These are phyloP conservation scores for Candida bentonensis DNA, from an alignment of 805 yeast genomes.

Conservation along the genomic window DNA sequence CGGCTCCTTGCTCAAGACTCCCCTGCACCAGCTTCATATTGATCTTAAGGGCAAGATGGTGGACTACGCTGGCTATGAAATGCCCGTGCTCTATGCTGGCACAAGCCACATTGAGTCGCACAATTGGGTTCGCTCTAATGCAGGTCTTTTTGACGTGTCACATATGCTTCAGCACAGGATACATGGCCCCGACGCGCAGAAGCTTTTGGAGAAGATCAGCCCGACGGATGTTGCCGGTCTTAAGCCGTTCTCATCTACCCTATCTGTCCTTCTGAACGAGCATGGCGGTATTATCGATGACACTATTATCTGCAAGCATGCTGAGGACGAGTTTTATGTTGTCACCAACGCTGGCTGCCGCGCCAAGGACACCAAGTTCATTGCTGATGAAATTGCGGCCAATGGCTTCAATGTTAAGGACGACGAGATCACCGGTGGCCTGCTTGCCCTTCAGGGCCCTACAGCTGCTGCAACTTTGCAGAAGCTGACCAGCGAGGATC, in stretches of 20 bases:
- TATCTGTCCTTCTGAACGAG: constrained; percentile 57
- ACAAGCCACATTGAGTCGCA: constrained; percentile 88
- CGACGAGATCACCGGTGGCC: constrained; percentile 40
- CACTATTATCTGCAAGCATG: constrained; percentile 75
- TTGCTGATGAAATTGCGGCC: constrained; percentile 34
- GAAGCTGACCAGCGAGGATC: constrained; percentile 43
- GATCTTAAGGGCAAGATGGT: constrained; percentile 80
- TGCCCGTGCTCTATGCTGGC: constrained; percentile 84
- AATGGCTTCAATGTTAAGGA: constrained; percentile 23
- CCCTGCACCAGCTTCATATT: constrained; percentile 68
- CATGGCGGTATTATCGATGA: constrained; percentile 90
- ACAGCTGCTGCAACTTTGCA: constrained; percentile 54
- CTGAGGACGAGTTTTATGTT: constrained; percentile 57
- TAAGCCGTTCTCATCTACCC: constrained; percentile 45
- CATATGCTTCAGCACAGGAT: constrained; percentile 92
- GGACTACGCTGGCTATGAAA: constrained; percentile 88
- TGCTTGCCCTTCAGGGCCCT: constrained; percentile 92
- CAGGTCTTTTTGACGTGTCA: constrained; percentile 91
- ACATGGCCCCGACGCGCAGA: constrained; percentile 51
- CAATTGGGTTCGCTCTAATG: constrained; percentile 77
- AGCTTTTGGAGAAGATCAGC: constrained; percentile 65
- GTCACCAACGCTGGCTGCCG: constrained; percentile 96
- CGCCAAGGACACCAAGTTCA: constrained; percentile 58
- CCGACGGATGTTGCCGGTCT: constrained; percentile 67
- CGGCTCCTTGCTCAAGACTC: constrained; percentile 48